Evolutionary conservation across 441 rosid species (phyloP).

Genomic region (Gossypium schwendimanii): DNA sequence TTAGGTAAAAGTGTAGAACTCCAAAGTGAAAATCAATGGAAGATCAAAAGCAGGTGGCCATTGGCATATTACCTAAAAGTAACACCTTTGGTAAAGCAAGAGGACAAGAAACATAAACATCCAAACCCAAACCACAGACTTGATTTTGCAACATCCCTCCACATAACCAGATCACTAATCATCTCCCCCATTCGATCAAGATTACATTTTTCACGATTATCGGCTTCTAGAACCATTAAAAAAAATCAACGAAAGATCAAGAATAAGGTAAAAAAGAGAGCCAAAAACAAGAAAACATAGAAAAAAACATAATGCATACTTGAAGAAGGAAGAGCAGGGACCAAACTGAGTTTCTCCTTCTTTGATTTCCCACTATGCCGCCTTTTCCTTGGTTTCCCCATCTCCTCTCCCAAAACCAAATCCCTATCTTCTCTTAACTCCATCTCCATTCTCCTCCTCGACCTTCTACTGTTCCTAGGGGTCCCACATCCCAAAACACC

Average conservation of each 20-base stretch:
- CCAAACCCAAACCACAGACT: slow-evolving; percentile 91
- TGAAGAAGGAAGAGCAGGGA: slow-evolving; percentile 36
- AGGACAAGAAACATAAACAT: slow-evolving; percentile 65
- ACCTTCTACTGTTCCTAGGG: slow-evolving; percentile 55
- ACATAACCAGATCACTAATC: slow-evolving; percentile 60
- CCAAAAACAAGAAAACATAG: neutral
- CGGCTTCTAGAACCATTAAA: slow-evolving; percentile 33
- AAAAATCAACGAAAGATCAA: slow-evolving; percentile 10
- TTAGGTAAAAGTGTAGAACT: neutral
- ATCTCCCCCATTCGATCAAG: slow-evolving; percentile 49
- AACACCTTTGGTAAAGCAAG: slow-evolving; percentile 76
- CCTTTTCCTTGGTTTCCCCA: slow-evolving; percentile 40
- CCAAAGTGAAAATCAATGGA: neutral
- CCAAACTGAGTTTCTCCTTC: slow-evolving; percentile 61
- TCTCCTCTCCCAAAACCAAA: slow-evolving; percentile 39
- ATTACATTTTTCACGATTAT: slow-evolving; percentile 39
- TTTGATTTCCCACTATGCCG: slow-evolving; percentile 43
- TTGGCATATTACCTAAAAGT: slow-evolving; percentile 48
- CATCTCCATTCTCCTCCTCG: slow-evolving; percentile 47
- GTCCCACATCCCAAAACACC: slow-evolving; percentile 42
- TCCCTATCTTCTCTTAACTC: slow-evolving; percentile 73
- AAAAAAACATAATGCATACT: slow-evolving; percentile 20
- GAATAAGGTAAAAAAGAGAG: neutral
- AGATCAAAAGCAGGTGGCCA: neutral
- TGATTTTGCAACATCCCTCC: slow-evolving; percentile 83